These are phyloP conservation scores for Neurospora hispaniola DNA, from an alignment of 495 filamentous ascomycete genomes.

Conservation along the genomic window DNA sequence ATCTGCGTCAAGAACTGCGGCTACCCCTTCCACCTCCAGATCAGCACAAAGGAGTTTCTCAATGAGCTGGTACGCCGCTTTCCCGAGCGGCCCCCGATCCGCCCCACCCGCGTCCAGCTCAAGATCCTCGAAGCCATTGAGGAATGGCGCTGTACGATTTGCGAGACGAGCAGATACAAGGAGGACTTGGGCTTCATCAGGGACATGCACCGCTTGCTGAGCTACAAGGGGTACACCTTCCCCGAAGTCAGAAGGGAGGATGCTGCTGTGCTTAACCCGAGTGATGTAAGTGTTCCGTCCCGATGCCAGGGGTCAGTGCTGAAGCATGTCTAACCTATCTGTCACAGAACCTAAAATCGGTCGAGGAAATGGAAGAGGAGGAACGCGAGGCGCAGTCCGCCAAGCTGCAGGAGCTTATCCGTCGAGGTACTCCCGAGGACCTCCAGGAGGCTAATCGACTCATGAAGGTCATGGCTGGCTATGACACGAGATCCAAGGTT, in stretches of 20 bases:
- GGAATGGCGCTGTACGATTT: slow-evolving; percentile 97
- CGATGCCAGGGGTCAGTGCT: neutral
- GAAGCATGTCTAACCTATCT: neutral
- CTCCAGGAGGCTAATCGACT: slow-evolving; percentile 90
- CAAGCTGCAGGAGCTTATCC: slow-evolving; percentile 93
- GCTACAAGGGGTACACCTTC: slow-evolving; percentile 94
- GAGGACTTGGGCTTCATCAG: slow-evolving; percentile 93
- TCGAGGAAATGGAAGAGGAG: slow-evolving; percentile 98
- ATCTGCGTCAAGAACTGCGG: slow-evolving; percentile 99
- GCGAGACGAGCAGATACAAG: slow-evolving; percentile 92
- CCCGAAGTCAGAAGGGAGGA: slow-evolving; percentile 87
- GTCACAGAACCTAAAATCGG: slow-evolving; percentile 78
- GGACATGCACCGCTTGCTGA: slow-evolving; percentile 93
- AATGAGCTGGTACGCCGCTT: slow-evolving; percentile 97
- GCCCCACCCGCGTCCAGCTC: slow-evolving; percentile 76
- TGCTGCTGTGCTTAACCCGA: slow-evolving; percentile 94
- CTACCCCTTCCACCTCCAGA: slow-evolving; percentile 97
- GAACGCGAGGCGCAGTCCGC: slow-evolving; percentile 90
- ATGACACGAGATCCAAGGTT: slow-evolving; percentile 86
- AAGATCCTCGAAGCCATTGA: slow-evolving; percentile 95
- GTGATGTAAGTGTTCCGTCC: slow-evolving; percentile 58
- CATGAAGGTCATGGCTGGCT: slow-evolving; percentile 99
- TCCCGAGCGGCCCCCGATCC: slow-evolving; percentile 82
- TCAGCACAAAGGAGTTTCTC: slow-evolving; percentile 95
- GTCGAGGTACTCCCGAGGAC: slow-evolving; percentile 81